A percentile compares a stretch with the other conserved stretches of the same genome.
phyloP scores from a whole-genome alignment of 495 filamentous ascomycete species.

The Neurospora terricola region DNA sequence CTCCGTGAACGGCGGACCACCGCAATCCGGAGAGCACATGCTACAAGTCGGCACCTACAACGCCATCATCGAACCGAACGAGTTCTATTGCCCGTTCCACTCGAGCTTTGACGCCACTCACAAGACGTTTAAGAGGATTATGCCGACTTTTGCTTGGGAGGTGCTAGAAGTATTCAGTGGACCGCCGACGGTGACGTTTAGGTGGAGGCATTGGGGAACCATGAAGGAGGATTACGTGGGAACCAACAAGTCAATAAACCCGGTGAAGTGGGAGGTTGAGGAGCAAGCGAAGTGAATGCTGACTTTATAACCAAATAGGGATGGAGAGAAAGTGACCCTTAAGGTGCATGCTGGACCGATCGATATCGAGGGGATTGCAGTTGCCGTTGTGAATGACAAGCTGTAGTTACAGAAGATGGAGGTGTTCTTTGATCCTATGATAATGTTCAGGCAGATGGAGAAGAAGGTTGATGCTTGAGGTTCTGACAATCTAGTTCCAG shows the following conservation, averaged over 20 bases:
- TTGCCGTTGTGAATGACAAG: conserved; percentile 50
- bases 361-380: conserved; percentile 42
- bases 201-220: conserved; percentile 56
- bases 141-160: conserved; percentile 63
- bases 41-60: conserved; percentile 59
- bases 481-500: background rate
- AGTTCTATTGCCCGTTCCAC: conserved; percentile 50
- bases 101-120: conserved; percentile 50
- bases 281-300: background rate
- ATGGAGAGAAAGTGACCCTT: conserved; percentile 49
- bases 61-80: conserved; percentile 48
- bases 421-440: conserved; percentile 54
- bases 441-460: conserved; percentile 57
- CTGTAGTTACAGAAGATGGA: conserved; percentile 46
- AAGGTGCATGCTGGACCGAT: conserved; percentile 43
- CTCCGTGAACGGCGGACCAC: conserved; percentile 48
- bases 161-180: conserved; percentile 55
- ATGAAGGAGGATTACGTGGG: conserved; percentile 57
- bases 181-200: conserved; percentile 48
- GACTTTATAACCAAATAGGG: conserved; percentile 21
- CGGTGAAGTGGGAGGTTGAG: background rate
- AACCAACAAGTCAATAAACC: conserved; percentile 41
- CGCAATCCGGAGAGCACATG: conserved; percentile 52
- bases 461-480: background rate
- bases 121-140: conserved; percentile 61